Percentiles rank a stretch among this genome's conserved stretches.
These are phyloP conservation scores for Ophiocordyceps camponoti-rufipedis DNA, from an alignment of 2,329 filamentous ascomycete species.

Conservation along the genomic window DNA sequence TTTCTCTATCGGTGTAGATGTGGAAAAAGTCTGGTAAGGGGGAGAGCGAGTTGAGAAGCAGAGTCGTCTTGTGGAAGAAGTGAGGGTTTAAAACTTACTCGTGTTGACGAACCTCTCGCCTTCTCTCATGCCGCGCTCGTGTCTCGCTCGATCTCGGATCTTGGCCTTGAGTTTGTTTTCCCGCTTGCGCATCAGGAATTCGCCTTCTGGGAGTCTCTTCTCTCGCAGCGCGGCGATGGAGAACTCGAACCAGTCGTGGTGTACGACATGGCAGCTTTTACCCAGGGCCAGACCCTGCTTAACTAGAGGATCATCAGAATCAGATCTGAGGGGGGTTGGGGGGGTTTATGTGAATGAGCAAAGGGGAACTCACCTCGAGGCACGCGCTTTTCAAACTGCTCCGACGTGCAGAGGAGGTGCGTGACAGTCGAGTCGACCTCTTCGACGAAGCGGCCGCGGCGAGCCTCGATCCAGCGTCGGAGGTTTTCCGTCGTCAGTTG, in stretches of 20 bases:
- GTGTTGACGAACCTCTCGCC: constrained; percentile 27
- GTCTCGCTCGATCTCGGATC: constrained; percentile 14
- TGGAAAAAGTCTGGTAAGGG: constrained; percentile 35
- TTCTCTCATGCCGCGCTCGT: constrained; percentile 19
- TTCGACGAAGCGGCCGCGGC: constrained; percentile 39
- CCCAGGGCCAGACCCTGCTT: constrained; percentile 17
- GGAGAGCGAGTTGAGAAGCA: neutral
- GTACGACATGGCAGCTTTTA: constrained; percentile 22
- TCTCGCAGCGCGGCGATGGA: constrained; percentile 14
- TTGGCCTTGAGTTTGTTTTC: constrained; percentile 12
- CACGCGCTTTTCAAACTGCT: constrained; percentile 34
- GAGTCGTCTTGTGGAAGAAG: neutral
- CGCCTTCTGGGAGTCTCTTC: constrained; percentile 11
- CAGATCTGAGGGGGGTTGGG: neutral
- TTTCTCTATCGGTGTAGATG: constrained; percentile 42
- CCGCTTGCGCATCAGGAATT: constrained; percentile 23
- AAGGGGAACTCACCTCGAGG: constrained; percentile 15
- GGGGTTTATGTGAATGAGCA: neutral
- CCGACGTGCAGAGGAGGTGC: constrained; percentile 50
- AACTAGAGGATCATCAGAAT: constrained; percentile 10
- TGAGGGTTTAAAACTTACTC: constrained; percentile 16
- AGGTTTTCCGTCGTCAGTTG: constrained; percentile 35
- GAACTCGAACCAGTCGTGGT: constrained; percentile 34
- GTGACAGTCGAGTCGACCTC: constrained; percentile 40
- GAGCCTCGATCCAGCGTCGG: constrained; percentile 42